phyloP scores from a whole-genome alignment of 2,329 filamentous ascomycete species.

The Myriangium duriaei region DNA sequence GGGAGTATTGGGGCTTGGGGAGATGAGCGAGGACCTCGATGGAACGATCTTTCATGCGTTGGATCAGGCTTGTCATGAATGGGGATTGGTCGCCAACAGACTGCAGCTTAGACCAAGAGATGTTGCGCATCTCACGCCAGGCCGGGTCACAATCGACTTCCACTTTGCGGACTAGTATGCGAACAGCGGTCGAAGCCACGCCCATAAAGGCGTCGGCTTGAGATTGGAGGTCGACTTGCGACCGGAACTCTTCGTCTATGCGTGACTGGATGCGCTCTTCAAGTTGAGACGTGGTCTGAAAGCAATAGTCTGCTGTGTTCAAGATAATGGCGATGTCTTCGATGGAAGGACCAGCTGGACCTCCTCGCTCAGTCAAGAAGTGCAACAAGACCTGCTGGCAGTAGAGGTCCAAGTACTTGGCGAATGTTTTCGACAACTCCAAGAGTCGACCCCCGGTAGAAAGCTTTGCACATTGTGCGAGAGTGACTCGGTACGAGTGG shows the following conservation, averaged over 20 bases:
- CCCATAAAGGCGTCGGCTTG: conserved; percentile 94
- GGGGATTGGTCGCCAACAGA: conserved; percentile 85
- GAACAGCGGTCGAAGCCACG: conserved; percentile 76
- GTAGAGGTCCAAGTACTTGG: conserved; percentile 90
- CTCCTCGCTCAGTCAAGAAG: conserved; percentile 49
- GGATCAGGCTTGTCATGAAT: conserved; percentile 73
- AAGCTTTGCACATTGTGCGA: conserved; percentile 91
- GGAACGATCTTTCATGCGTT: conserved; percentile 57
- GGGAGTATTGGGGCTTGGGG: conserved; percentile 83
- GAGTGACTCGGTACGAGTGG: conserved; percentile 84
- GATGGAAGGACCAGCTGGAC: conserved; percentile 45
- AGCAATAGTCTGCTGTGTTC: conserved; percentile 97
- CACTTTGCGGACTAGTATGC: conserved; percentile 71
- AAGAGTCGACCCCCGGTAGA: conserved; percentile 80
- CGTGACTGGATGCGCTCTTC: conserved; percentile 89
- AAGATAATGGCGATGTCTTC: conserved; percentile 77
- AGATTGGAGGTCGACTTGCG: conserved; percentile 74
- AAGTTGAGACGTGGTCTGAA: conserved; percentile 79
- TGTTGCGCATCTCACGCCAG: conserved; percentile 97
- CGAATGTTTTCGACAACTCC: conserved; percentile 73
- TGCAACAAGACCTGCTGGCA: conserved; percentile 80
- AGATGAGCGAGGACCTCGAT: conserved; percentile 65
- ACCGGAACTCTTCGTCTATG: conserved; percentile 65
- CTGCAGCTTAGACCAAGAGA: conserved; percentile 88
- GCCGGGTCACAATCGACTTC: conserved; percentile 71